Evolutionary conservation across 441 rosid genomes (phyloP), one percentile per base, ranked within the genome.

Genomic region (Croton setiger): DNA sequence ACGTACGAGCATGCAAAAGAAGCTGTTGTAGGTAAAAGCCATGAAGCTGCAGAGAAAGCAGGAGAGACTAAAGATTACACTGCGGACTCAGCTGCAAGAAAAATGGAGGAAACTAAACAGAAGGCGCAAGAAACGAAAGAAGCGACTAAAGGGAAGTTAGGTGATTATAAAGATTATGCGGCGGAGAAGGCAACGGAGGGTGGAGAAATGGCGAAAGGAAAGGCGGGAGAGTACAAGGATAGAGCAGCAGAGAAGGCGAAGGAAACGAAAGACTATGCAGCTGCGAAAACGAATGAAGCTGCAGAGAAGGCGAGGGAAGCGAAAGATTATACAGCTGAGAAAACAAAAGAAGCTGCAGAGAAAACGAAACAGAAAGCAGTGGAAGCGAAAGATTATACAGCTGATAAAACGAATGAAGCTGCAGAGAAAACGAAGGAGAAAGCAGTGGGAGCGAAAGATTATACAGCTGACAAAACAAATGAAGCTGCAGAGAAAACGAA

Each of bases 1-100:
- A 86, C 88, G 0, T 76, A 70, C 43, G 88, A 72, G 68, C 86
- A 87, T 7, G 96, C 88, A 0, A 88, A 79, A 62, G 90, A 85
- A 7, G 90, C 82, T 0, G 87, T 90, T 14, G 84, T 83, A 0
- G 96, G 90, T 2, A 85, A 82, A 74, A 70, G 75, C 57, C 70
- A 78, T 0, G 91, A 90, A 4, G 61, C 41, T 23, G 68, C 71
- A 0, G 76, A 75, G 73, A 80, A 81, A 58, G 78, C 72, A 0
- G 68, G 27, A 12, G 83, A 71, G 68, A 27, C 52, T 0, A 68
- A 74, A 45, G 83, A 82, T 12, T 73, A 73, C 13, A 36, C 74
- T 0, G 45, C 51, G 43, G 77, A 44, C 3, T 5, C 41, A 37
- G 75, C 82, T 0, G 90, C 84, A 0, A 75, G 72, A 71, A 77